phyloP scores from a whole-genome alignment of 169 alveolate genomes.

The Theileria parva region DNA sequence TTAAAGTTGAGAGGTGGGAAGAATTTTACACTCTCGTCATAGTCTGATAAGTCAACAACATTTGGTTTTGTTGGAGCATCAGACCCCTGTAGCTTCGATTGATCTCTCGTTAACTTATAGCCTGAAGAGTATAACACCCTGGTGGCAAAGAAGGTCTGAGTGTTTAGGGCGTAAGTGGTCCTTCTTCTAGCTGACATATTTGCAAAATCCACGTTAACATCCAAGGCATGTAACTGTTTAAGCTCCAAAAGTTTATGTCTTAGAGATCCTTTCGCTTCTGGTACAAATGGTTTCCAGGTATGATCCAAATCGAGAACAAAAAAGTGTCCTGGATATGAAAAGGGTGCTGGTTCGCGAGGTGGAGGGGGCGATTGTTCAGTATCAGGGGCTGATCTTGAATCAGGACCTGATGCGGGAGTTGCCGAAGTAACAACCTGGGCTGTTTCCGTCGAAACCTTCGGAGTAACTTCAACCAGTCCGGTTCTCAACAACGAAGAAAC shows the following conservation, averaged over 20 bases:
- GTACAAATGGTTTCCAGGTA: conserved; percentile 10
- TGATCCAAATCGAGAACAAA: not conserved
- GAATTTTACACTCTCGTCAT: not conserved
- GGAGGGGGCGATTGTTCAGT: not conserved
- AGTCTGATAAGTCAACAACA: not conserved
- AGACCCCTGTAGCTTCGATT: not conserved
- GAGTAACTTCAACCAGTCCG: not conserved
- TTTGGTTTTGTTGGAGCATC: not conserved
- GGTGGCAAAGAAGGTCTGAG: not conserved
- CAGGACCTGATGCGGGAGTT: not conserved
- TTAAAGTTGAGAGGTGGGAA: conserved; percentile 2
- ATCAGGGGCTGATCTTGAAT: not conserved
- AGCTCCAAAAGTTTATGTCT: not conserved
- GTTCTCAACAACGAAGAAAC: not conserved
- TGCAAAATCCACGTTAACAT: not conserved
- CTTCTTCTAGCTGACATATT: not conserved
- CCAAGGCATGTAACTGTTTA: not conserved
- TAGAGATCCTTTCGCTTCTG: not conserved
- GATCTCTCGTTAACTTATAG: not conserved
- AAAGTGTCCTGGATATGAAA: conserved; percentile 1
- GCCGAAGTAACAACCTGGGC: not conserved
- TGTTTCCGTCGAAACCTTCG: not conserved
- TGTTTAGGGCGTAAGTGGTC: not conserved
- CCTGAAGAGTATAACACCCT: not conserved
- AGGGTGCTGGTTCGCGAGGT: not conserved